Evolutionary conservation across 306 rosid genomes (phyloP).

Genomic region (Chamaecrista fasciculata): DNA sequence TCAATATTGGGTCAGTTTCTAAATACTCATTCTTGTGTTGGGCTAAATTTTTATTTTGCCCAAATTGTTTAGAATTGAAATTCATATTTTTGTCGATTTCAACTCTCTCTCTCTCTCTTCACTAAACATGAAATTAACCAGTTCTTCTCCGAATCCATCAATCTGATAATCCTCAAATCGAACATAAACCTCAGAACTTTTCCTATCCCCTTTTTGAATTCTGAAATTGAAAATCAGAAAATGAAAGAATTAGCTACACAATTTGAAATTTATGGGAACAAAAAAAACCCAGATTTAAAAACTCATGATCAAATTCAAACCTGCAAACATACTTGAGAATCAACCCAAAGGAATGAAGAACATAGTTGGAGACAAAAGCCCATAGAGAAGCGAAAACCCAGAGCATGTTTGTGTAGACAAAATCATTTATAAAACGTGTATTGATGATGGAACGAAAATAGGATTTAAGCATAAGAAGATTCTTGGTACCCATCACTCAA

Average conservation of each 20-base stretch:
- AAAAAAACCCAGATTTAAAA: background rate
- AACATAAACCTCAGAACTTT: background rate
- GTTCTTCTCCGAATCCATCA: conserved; percentile 36
- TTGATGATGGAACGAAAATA: conserved; percentile 30
- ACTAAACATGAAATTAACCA: conserved; percentile 5
- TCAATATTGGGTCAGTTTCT: too few relatives aligned
- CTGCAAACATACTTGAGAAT: conserved; percentile 42
- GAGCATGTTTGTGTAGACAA: conserved; percentile 37
- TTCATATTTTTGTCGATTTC: too few relatives aligned
- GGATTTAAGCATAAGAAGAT: conserved; percentile 36
- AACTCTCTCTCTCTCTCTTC: background rate
- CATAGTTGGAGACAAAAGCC: conserved; percentile 31
- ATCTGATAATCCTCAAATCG: conserved; percentile 22
- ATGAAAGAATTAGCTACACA: background rate
- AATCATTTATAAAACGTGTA: conserved; percentile 25
- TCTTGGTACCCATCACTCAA: conserved; percentile 46
- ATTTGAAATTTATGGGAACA: background rate
- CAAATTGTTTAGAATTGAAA: too few relatives aligned
- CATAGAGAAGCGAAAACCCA: conserved; percentile 34
- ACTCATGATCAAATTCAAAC: conserved; percentile 39
- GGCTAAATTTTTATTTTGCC: too few relatives aligned
- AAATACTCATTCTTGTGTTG: too few relatives aligned
- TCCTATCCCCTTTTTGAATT: conserved; percentile 26
- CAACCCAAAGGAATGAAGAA: conserved; percentile 37
- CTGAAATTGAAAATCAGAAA: conserved; percentile 32